Conservation (phyloP, 108 stramenopile genomes). For the Stephanodiscus minutulus region DNA sequence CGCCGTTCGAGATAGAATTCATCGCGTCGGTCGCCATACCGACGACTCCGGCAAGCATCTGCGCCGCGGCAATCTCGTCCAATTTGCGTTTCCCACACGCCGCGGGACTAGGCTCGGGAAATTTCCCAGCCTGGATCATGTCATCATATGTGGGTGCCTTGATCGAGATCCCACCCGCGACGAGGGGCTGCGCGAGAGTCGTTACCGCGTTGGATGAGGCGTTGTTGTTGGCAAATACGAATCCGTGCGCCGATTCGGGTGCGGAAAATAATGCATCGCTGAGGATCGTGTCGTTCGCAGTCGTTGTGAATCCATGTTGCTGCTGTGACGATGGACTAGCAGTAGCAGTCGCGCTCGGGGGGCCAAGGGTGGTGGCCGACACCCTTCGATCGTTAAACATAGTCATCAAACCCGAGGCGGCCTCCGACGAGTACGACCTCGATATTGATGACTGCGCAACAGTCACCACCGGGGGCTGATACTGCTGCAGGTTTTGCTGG, state of each 20-base stretch:
- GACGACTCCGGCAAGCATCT: constrained; percentile 82
- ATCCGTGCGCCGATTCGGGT: constrained; percentile 1
- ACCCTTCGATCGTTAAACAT: constrained; percentile 17
- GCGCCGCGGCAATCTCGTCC: constrained; percentile 84
- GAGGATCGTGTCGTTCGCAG: background rate
- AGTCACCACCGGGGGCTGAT: background rate
- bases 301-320: constrained; percentile 23
- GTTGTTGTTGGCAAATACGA: constrained; percentile 2
- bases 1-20: constrained; percentile 7
- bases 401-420: constrained; percentile 21
- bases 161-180: constrained; percentile 49
- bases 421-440: constrained; percentile 1
- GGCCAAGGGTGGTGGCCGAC: constrained; percentile 1
- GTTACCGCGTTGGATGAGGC: background rate
- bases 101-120: constrained; percentile 87
- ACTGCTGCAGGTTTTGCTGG: constrained; percentile 6
- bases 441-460: background rate
- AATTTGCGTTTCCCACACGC: constrained; percentile 86
- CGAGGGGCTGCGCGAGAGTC: constrained; percentile 9
- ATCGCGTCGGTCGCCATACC: constrained; percentile 18
- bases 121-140: constrained; percentile 50
- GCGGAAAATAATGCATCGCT: background rate
- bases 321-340: constrained; percentile 1
- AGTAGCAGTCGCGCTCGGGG: constrained; percentile 5
- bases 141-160: constrained; percentile 66